These are phyloP conservation scores for Pseudonitzschia multiseries DNA, from an alignment of 108 stramenopile species.

Conservation along the genomic window DNA sequence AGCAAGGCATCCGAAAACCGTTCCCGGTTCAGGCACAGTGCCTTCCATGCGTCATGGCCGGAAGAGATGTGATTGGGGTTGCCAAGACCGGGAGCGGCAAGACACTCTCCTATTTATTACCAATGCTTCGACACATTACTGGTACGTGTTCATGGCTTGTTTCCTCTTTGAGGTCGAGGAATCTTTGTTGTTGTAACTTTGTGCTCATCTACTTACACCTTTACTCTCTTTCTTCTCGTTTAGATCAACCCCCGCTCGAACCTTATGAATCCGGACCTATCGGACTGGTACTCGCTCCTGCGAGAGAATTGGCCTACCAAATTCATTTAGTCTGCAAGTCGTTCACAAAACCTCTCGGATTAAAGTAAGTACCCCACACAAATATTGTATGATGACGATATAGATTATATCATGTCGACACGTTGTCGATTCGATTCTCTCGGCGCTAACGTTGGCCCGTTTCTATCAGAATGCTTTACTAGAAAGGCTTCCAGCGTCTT, in stretches of 20 bases:
- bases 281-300: constrained; percentile 94
- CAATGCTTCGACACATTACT: constrained; percentile 90
- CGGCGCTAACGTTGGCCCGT: constrained; percentile 29
- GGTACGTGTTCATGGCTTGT: neutral
- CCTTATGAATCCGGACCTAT: constrained; percentile 94
- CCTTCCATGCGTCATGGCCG: constrained; percentile 97
- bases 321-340: constrained; percentile 90
- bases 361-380: constrained; percentile 62
- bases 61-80: constrained; percentile 98
- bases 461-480: constrained; percentile 11
- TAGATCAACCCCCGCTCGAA: constrained; percentile 89
- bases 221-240: neutral
- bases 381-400: neutral
- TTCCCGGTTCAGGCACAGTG: constrained; percentile 98
- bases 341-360: constrained; percentile 71
- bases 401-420: neutral
- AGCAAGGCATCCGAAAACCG: constrained; percentile 75
- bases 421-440: constrained; percentile 21
- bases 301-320: constrained; percentile 96
- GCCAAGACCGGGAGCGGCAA: constrained; percentile 99
- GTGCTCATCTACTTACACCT: neutral
- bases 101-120: constrained; percentile 94
- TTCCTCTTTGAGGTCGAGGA: neutral
- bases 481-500: neutral
- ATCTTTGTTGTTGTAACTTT: neutral